Evolutionary conservation across 805 yeast genomes (phyloP).

Genomic region (Sugiyamaella floridensis): DNA sequence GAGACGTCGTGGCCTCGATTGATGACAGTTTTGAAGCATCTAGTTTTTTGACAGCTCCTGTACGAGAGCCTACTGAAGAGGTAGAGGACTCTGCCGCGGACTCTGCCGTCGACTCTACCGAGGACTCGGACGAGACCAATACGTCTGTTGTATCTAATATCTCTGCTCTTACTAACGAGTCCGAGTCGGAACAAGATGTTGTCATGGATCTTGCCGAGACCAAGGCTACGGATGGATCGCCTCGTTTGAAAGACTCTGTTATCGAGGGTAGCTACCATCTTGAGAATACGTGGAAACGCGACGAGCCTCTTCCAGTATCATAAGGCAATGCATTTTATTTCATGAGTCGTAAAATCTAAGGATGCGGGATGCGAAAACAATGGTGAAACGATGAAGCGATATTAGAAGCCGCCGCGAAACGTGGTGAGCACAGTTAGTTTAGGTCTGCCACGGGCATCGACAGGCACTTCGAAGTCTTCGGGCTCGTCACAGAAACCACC

Average conservation of each 20-base stretch:
- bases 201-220: background rate
- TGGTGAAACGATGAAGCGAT: background rate
- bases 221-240: background rate
- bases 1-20: background rate
- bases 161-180: too few species aligned
- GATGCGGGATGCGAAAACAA: background rate
- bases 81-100: background rate
- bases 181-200: too few species aligned
- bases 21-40: background rate
- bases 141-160: too few species aligned
- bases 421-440: constrained; percentile 10
- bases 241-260: background rate
- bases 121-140: background rate
- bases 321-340: background rate
- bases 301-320: background rate
- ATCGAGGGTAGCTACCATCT: background rate
- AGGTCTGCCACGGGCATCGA: constrained; percentile 11
- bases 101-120: background rate
- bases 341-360: background rate
- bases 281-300: background rate
- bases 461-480: constrained; percentile 8
- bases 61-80: background rate
- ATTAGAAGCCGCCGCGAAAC: constrained; percentile 11
- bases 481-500: constrained; percentile 12
- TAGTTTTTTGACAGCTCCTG: too few species aligned